A percentile compares a stretch with the other conserved stretches of the same genome.
phyloP scores from a whole-genome alignment of 768 basidiomycete species.

The Boletus subcaerulescens region DNA sequence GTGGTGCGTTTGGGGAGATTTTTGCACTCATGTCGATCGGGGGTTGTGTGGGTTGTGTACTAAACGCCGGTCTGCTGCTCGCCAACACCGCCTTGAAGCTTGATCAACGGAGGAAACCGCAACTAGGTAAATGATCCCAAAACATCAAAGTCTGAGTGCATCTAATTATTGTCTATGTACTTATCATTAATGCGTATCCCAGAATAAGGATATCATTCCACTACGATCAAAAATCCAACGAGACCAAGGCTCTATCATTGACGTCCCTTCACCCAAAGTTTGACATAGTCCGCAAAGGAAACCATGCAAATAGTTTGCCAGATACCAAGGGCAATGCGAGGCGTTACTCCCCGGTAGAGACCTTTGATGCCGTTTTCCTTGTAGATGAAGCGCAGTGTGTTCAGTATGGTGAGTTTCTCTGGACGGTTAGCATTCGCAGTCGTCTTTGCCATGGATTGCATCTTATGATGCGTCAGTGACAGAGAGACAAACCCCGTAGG shows the following conservation, averaged over 20 bases:
- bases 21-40: slow-evolving; percentile 40
- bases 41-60: too few species aligned
- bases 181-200: slow-evolving; percentile 16
- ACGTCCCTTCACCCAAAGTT: slow-evolving; percentile 65
- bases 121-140: too few species aligned
- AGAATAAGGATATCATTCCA: slow-evolving; percentile 20
- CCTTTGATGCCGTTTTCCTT: slow-evolving; percentile 95
- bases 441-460: slow-evolving; percentile 97
- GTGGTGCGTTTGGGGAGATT: slow-evolving; percentile 17
- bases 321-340: slow-evolving; percentile 91
- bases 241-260: slow-evolving; percentile 16
- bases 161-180: background rate
- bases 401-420: slow-evolving; percentile 87
- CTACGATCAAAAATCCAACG: slow-evolving; percentile 17
- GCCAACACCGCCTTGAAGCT: background rate
- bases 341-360: slow-evolving; percentile 95
- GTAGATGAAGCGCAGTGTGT: slow-evolving; percentile 93
- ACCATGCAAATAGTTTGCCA: slow-evolving; percentile 99
- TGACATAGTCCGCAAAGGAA: slow-evolving; percentile 95
- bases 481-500: background rate
- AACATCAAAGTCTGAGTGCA: too few species aligned
- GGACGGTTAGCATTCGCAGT: slow-evolving; percentile 74
- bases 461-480: slow-evolving; percentile 45
- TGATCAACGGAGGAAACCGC: background rate
- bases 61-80: too few species aligned